phyloP scores from a whole-genome alignment of 1,284 basidiomycete species.

The Uromyces viciae-fabae region DNA sequence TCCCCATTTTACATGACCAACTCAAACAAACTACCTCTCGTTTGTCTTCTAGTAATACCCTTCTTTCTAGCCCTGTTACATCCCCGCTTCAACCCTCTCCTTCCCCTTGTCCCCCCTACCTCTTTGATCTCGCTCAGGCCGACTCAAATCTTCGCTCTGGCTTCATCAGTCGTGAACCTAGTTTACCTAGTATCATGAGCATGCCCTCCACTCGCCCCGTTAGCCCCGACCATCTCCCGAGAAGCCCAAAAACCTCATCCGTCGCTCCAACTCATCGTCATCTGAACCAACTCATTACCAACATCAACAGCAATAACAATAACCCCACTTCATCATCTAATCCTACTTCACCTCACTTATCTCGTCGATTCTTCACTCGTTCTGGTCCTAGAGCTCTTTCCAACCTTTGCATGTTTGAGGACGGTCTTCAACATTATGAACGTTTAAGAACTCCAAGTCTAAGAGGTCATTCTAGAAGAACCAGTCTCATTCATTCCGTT shows the following conservation, averaged over 20 bases:
- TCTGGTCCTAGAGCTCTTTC: slow-evolving; percentile 11
- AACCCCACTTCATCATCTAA: background rate
- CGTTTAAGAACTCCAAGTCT: slow-evolving; percentile 34
- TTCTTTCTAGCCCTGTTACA: background rate
- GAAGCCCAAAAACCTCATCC: slow-evolving; percentile 4
- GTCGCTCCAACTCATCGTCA: background rate
- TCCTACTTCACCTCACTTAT: slow-evolving; percentile 6
- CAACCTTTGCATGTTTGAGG: slow-evolving; percentile 36
- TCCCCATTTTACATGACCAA: background rate
- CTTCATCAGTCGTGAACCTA: slow-evolving; percentile 38
- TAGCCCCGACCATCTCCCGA: slow-evolving; percentile 23
- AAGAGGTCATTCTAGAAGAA: slow-evolving; percentile 34
- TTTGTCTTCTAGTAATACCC: background rate
- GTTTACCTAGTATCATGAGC: slow-evolving; percentile 44
- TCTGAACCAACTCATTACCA: background rate
- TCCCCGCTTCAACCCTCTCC: background rate
- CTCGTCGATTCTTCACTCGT: slow-evolving; percentile 16
- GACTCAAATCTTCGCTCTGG: background rate
- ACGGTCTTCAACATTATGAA: slow-evolving; percentile 41
- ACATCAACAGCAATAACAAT: no score
- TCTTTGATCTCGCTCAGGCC: slow-evolving; percentile 36
- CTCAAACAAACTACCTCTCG: no score
- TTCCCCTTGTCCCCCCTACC: slow-evolving; percentile 14
- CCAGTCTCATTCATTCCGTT: slow-evolving; percentile 16
- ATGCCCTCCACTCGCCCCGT: slow-evolving; percentile 35